Evolutionary conservation across 2,329 filamentous ascomycete species (phyloP).

Genomic region (Clonostachys chloroleuca): DNA sequence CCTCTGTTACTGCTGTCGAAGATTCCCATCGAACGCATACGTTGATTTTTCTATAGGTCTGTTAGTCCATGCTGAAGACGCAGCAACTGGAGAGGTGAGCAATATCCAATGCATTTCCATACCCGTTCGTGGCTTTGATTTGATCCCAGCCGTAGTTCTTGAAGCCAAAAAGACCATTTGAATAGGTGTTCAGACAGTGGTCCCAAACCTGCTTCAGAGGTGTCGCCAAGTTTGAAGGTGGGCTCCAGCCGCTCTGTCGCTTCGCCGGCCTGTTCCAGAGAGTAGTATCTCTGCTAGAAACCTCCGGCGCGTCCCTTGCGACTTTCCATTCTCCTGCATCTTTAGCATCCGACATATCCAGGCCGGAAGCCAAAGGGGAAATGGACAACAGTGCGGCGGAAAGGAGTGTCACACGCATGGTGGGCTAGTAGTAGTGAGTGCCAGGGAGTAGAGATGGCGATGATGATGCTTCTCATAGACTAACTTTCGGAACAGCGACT

Average conservation of each 20-base stretch:
- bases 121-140: background rate
- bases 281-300: background rate
- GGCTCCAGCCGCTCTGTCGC: slow-evolving; percentile 6
- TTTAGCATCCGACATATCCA: no score
- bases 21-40: slow-evolving; percentile 41
- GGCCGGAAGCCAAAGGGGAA: no score
- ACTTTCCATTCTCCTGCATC: no score
- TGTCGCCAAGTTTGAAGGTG: background rate
- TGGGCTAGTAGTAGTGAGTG: no score
- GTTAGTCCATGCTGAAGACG: no score
- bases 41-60: background rate
- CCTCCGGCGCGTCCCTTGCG: no score
- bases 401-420: no score
- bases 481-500: no score
- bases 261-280: slow-evolving; percentile 29
- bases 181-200: background rate
- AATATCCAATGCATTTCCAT: background rate
- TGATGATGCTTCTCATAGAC: no score
- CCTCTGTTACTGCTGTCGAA: slow-evolving; percentile 23
- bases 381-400: no score
- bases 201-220: background rate
- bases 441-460: no score
- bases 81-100: no score
- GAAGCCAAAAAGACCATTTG: background rate
- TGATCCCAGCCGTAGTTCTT: background rate